A percentile compares a stretch with the other conserved stretches of the same genome.
These are phyloP conservation scores for Cystofilobasidium capitatum DNA, from an alignment of 768 basidiomycete species.

Conservation along the genomic window DNA sequence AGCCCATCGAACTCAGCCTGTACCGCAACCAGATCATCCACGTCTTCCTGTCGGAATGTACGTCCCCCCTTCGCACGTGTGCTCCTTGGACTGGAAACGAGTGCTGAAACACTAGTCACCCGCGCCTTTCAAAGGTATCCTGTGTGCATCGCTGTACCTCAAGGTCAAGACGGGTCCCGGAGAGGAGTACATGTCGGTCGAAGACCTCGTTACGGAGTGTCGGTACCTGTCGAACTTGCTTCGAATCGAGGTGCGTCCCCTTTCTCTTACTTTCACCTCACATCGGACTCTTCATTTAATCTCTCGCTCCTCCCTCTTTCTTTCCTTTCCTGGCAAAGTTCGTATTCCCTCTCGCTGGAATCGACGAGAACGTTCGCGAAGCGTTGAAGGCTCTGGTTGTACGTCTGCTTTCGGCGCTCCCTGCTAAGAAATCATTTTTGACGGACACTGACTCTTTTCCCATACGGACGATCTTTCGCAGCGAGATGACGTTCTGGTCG, in stretches of 20 bases:
- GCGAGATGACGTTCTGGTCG: constrained; percentile 23
- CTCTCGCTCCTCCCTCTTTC: not conserved
- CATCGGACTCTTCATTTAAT: not conserved
- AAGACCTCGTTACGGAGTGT: constrained; percentile 22
- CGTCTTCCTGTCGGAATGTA: constrained; percentile 30
- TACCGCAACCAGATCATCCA: constrained; percentile 33
- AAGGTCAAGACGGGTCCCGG: constrained; percentile 29
- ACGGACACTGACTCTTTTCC: not conserved
- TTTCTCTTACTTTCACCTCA: not conserved
- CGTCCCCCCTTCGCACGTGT: constrained; percentile 8
- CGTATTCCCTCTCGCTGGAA: constrained; percentile 29
- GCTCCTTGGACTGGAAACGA: not conserved
- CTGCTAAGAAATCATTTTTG: not conserved
- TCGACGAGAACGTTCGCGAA: constrained; percentile 29
- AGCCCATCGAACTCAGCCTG: constrained; percentile 31
- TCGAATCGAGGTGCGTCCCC: constrained; percentile 26
- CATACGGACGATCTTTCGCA: constrained; percentile 23
- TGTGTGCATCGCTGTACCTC: constrained; percentile 25
- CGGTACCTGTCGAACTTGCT: constrained; percentile 31
- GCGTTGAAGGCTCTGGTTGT: constrained; percentile 26
- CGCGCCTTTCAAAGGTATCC: not conserved
- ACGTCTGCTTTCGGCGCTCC: not conserved
- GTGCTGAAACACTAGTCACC: not conserved
- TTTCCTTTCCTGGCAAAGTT: constrained; percentile 22
- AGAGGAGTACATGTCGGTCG: constrained; percentile 25